These are phyloP conservation scores for Platanthera zijinensis DNA, from an alignment of 106 monocot genomes.

Conservation along the genomic window DNA sequence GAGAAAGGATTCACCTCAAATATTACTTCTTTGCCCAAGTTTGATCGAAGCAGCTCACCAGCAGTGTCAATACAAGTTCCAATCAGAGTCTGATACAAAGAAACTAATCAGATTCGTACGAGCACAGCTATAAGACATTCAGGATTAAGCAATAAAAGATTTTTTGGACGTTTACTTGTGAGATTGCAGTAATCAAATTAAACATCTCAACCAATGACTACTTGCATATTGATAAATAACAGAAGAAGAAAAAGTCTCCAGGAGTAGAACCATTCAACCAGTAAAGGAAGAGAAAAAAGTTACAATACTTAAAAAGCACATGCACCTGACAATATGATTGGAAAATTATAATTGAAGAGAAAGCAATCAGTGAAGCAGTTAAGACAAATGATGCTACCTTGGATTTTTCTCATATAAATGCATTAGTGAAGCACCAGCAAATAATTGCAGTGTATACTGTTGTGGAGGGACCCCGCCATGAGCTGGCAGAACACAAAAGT, in stretches of 20 bases:
- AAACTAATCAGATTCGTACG: not conserved
- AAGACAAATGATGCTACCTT: not conserved
- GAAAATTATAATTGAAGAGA: not conserved
- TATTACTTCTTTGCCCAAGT: constrained; percentile 79
- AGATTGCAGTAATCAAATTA: not conserved
- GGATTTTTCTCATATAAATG: not conserved
- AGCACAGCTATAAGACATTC: not conserved
- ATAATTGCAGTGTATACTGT: not conserved
- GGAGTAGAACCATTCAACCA: not conserved
- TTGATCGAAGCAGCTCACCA: constrained; percentile 60
- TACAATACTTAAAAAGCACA: not conserved
- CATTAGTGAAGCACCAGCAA: not conserved
- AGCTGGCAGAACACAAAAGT: too few species aligned
- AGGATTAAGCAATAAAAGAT: not conserved
- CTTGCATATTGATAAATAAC: not conserved
- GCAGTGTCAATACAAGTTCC: constrained; percentile 45
- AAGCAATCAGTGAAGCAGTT: not conserved
- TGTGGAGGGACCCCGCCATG: too few species aligned
- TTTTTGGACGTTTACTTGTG: not conserved
- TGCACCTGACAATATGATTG: not conserved
- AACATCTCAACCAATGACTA: not conserved
- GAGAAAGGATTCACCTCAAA: constrained; percentile 49
- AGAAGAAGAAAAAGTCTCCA: constrained; percentile 1
- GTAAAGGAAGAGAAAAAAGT: not conserved
- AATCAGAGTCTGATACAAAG: constrained; percentile 47